These are phyloP conservation scores for Backusella westeae DNA, from an alignment of 192 early-diverging fungal species.

Conservation along the genomic window DNA sequence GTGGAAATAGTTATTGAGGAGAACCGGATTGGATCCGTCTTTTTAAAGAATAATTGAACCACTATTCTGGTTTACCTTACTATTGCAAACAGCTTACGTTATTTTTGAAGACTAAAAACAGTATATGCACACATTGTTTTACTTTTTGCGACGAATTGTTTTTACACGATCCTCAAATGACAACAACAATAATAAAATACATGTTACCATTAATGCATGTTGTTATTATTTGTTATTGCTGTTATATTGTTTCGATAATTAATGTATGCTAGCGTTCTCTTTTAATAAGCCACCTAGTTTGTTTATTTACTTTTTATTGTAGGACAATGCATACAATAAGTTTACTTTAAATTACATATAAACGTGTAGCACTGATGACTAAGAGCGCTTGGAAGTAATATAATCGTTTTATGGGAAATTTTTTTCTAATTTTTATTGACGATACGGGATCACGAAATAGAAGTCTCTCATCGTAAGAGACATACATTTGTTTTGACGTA, in stretches of 20 bases:
- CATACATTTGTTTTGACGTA: no score
- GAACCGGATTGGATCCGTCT: not conserved
- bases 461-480: no score
- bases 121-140: not conserved
- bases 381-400: not conserved
- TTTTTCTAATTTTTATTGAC: no score
- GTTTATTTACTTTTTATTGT: not conserved
- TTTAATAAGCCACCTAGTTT: not conserved
- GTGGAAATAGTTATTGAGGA: not conserved
- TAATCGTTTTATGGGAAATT: not conserved
- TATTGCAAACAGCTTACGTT: not conserved
- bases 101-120: not conserved
- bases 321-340: not conserved
- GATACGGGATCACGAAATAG: no score
- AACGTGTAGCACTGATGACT: not conserved
- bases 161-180: not conserved
- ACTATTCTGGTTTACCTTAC: not conserved
- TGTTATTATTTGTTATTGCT: no score
- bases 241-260: not conserved
- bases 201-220: not conserved
- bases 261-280: not conserved
- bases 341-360: not conserved
- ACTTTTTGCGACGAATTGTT: not conserved
- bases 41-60: not conserved
- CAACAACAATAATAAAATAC: not conserved